Evolutionary conservation across 345 rosid genomes (phyloP).

Genomic region (Lepidium didymum): DNA sequence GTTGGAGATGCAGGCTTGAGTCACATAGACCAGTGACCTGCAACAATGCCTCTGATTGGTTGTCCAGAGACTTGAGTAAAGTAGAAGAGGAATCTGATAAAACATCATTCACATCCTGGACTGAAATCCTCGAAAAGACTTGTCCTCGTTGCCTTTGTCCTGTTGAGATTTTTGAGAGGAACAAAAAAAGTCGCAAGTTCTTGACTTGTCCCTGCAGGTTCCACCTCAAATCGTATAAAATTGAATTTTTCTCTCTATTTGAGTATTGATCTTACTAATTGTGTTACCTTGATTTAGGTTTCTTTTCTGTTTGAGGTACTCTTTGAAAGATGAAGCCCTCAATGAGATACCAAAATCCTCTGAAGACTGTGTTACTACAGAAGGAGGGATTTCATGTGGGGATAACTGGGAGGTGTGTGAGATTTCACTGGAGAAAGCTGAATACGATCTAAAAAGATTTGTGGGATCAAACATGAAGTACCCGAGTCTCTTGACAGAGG

Average conservation of each 20-base stretch:
- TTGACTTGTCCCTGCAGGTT: background rate
- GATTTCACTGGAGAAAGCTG: background rate
- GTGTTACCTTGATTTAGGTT: background rate
- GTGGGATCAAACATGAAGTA: background rate
- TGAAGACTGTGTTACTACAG: background rate
- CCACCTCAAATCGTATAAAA: background rate
- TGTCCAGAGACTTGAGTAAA: background rate
- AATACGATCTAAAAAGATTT: background rate
- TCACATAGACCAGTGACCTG: slow-evolving; percentile 26
- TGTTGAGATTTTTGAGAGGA: background rate
- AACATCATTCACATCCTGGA: background rate
- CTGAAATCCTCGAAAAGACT: background rate
- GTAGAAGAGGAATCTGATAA: background rate
- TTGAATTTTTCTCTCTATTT: background rate
- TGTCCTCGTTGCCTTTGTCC: slow-evolving; percentile 1
- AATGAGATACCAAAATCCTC: background rate
- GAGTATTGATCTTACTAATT: background rate
- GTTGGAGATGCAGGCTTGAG: slow-evolving; percentile 18
- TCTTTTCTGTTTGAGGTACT: background rate
- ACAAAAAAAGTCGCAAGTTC: background rate
- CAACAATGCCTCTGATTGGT: slow-evolving; percentile 22
- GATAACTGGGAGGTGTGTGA: background rate
- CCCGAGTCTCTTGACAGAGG: background rate
- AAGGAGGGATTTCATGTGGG: background rate
- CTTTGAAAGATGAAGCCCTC: background rate